These are phyloP conservation scores for Dothidotthia symphoricarpi DNA, from an alignment of 2,329 filamentous ascomycete genomes.

Conservation along the genomic window DNA sequence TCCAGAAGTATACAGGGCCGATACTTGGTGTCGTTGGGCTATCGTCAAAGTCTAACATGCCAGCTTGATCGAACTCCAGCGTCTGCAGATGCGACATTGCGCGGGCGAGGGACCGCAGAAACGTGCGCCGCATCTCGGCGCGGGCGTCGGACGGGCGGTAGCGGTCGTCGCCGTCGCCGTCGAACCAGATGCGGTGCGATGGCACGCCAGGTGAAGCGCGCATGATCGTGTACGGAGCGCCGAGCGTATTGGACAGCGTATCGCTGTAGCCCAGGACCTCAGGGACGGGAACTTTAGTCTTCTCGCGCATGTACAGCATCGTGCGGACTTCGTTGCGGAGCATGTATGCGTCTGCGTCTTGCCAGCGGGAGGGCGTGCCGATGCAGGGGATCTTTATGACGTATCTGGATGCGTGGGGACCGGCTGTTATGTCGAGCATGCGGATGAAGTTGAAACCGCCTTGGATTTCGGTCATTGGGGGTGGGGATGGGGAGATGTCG, in stretches of 20 bases:
- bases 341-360: constrained; percentile 5
- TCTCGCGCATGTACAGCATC: constrained; percentile 8
- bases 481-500: no score
- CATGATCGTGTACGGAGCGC: constrained; percentile 20
- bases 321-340: constrained; percentile 6
- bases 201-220: constrained; percentile 6
- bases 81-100: constrained; percentile 8
- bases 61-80: constrained; percentile 12
- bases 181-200: constrained; percentile 10
- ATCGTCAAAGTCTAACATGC: constrained; percentile 9
- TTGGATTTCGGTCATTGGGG: no score
- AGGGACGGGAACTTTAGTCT: constrained; percentile 14
- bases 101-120: constrained; percentile 11
- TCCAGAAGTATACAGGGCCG: constrained; percentile 5
- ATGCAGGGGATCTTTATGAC: constrained; percentile 6
- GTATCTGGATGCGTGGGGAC: no score
- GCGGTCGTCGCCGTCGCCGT: constrained; percentile 12
- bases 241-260: constrained; percentile 11
- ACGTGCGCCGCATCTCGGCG: constrained; percentile 5
- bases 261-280: constrained; percentile 11
- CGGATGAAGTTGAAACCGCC: no score
- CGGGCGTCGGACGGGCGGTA: not conserved
- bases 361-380: constrained; percentile 10
- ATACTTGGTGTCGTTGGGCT: constrained; percentile 14
- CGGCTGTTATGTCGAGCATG: no score